Base-by-base conservation (phyloP, 169 alveolate species). In the Cryptosporidium ubiquitum region DNA sequence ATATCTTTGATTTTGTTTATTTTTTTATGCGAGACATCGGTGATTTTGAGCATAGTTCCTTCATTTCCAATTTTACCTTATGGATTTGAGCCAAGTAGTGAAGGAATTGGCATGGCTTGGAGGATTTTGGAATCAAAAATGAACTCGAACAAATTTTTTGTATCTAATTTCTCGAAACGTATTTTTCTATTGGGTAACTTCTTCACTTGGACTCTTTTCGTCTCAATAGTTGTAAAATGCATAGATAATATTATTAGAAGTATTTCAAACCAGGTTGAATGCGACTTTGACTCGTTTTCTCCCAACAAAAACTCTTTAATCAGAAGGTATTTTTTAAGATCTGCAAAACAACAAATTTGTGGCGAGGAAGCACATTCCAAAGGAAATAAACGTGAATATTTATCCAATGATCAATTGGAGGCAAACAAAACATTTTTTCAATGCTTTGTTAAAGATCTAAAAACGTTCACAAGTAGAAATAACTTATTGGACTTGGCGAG, bases 11-110 rank as follows among this genome's bases (percentile, higher is more conserved):
- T 55, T 33, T 42, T 73, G 5, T 73, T 73, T 55, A 39, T 73
- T 33, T 55, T 73, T 58, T 31, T 35, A 4, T 73, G 85, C 23
- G 55, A n/a, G 14, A n/a, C 71, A 18, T 57, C 55, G 6, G 9
- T 37, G 20, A 10, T 73, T 37, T 29, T 73, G 37, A 58, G 85
- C 5, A 42, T 55, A 31, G 12, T 20, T 35, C 85, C 85, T 37
- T 73, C 69, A 12, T 73, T 73, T 20, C 85, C 70, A 52, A 6
- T 58, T n/a, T 33, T 73, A 51, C 70, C 85, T 3, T n/a, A 52
- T 73, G 85, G 71, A 23, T 55, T 73, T 73, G 85, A 58, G 12
- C 85, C 52, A 31, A 58, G n/a, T 12, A 55, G 85, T 51, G 85
- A 73, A 26, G 85, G 85, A 37, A 35, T 73, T 31, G 51, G 69